Evolutionary conservation across 2,329 filamentous ascomycete genomes (phyloP).

Genomic region (Tolypocladium amazonense): DNA sequence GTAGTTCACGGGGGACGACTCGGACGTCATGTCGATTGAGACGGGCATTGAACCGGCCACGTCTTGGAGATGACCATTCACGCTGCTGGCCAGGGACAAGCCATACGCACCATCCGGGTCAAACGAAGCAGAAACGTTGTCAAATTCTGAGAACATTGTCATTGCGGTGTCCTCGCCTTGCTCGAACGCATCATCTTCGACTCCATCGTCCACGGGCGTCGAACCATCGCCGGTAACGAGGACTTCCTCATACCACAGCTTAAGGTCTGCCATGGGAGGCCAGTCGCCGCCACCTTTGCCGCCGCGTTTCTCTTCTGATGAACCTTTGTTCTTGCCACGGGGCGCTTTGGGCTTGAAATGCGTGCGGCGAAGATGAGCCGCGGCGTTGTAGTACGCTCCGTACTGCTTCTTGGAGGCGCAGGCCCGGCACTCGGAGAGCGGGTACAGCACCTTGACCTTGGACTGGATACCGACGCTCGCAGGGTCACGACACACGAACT

Average conservation of each 20-base stretch:
- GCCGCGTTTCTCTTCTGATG: conserved; percentile 37
- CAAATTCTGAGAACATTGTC: background rate
- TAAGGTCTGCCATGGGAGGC: conserved; percentile 46
- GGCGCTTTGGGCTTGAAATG: conserved; percentile 65
- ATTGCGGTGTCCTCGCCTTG: background rate
- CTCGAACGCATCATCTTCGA: conserved; percentile 12
- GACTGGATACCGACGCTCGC: conserved; percentile 23
- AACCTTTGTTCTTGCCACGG: conserved; percentile 31
- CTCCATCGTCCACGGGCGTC: conserved; percentile 17
- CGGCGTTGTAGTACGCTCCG: conserved; percentile 88
- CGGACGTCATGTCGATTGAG: background rate
- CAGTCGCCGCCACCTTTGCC: conserved; percentile 43
- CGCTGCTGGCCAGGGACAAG: background rate
- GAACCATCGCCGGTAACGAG: conserved; percentile 30
- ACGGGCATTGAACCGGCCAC: background rate
- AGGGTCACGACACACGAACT: conserved; percentile 49
- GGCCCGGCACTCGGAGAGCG: conserved; percentile 73
- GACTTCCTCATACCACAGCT: conserved; percentile 49
- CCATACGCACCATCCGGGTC: background rate
- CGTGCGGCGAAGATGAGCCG: conserved; percentile 75
- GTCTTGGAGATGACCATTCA: background rate
- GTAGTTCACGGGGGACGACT: background rate
- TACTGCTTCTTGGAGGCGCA: conserved; percentile 72
- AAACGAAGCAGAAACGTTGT: background rate
- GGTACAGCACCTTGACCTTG: conserved; percentile 42